Conservation (phyloP, 306 rosid genomes). For the Citrullus mucosospermus region DNA sequence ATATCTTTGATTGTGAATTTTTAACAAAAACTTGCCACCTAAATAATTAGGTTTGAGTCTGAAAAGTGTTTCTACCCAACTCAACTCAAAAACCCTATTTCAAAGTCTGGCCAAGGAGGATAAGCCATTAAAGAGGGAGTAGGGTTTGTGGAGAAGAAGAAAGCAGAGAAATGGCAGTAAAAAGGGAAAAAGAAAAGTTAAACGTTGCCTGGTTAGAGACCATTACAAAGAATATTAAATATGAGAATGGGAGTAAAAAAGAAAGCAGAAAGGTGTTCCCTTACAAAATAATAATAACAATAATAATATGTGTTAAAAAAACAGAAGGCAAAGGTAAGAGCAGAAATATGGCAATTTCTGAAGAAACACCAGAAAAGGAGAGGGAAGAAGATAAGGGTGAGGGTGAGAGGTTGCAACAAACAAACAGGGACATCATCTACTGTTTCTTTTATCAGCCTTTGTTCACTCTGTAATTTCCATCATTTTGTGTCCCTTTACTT, state of each 20-base stretch:
- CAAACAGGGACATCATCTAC: neutral
- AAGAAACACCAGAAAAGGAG: neutral
- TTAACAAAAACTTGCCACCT: no score
- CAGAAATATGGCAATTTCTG: no score
- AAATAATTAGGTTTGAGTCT: no score
- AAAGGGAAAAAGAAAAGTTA: no score
- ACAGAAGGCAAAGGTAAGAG: no score
- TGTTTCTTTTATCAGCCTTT: neutral
- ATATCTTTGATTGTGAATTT: no score
- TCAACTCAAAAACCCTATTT: no score
- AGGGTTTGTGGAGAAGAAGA: neutral
- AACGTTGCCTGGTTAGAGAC: neutral
- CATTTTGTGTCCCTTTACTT: no score
- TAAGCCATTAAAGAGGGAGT: neutral
- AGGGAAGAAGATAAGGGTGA: neutral
- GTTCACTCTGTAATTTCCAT: neutral
- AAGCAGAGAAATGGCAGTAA: neutral
- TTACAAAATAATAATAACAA: no score
- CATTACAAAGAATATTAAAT: neutral
- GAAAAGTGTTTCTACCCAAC: no score
- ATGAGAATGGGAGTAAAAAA: neutral
- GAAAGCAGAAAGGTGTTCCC: no score
- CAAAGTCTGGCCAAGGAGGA: neutral
- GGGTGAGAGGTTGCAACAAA: neutral
- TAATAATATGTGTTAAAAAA: no score